Conservation (phyloP, 2,329 filamentous ascomycete species). For the Aspergillus nomiae region DNA sequence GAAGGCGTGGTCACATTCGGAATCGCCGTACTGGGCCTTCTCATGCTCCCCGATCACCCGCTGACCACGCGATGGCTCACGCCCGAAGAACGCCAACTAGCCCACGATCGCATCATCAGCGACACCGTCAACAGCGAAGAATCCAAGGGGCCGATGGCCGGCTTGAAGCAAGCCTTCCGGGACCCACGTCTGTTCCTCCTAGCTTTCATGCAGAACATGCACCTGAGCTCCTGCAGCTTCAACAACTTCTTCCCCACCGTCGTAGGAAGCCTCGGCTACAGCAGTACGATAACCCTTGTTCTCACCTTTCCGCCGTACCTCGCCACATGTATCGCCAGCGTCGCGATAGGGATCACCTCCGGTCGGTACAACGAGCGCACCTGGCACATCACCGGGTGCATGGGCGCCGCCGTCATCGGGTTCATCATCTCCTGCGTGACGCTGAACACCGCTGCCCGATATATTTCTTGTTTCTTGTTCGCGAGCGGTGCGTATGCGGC, state of each 20-base stretch:
- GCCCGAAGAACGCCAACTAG: not conserved
- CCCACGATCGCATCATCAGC: not conserved
- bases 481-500: conserved; percentile 35
- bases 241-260: conserved; percentile 50
- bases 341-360: not conserved
- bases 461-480: conserved; percentile 36
- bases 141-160: not conserved
- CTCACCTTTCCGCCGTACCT: conserved; percentile 40
- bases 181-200: conserved; percentile 44
- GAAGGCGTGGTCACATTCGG: conserved; percentile 12
- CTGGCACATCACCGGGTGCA: conserved; percentile 18
- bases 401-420: conserved; percentile 14
- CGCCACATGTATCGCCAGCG: not conserved
- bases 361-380: conserved; percentile 18
- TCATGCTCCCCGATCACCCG: conserved; percentile 4
- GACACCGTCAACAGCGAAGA: not conserved
- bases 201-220: conserved; percentile 50
- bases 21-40: not conserved
- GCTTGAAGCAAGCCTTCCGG: conserved; percentile 24
- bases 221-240: conserved; percentile 47
- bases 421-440: conserved; percentile 14
- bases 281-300: conserved; percentile 49
- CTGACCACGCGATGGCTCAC: not conserved
- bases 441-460: conserved; percentile 10
- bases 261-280: conserved; percentile 49